These are phyloP conservation scores for Austroboletus niveus DNA, from an alignment of 1,284 basidiomycete genomes.

Conservation along the genomic window DNA sequence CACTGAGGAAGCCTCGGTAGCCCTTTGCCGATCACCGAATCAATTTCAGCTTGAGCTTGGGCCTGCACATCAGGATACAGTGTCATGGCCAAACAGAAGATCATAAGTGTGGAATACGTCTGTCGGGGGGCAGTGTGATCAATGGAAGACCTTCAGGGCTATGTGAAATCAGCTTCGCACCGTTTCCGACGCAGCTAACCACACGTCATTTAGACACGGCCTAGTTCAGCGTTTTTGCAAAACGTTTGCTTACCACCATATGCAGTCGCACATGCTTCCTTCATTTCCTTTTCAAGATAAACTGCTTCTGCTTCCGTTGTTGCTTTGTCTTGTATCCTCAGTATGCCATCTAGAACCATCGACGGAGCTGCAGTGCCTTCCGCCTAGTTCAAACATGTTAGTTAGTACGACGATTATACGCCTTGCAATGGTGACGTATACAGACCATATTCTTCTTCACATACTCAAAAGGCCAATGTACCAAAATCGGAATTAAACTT, in stretches of 20 bases:
- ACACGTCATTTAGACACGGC: neutral
- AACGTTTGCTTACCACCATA: constrained; percentile 11
- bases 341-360: constrained; percentile 22
- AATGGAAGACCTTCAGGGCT: constrained; percentile 2
- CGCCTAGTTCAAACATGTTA: constrained; percentile 3
- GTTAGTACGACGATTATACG: neutral
- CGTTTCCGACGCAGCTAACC: constrained; percentile 21
- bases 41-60: constrained; percentile 44
- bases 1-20: too few species aligned
- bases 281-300: constrained; percentile 20
- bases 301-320: constrained; percentile 6
- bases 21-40: constrained; percentile 9
- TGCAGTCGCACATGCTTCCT: constrained; percentile 19
- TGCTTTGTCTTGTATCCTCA: constrained; percentile 7
- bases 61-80: constrained; percentile 44
- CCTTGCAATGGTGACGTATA: neutral
- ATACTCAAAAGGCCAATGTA: constrained; percentile 22
- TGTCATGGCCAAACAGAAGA: constrained; percentile 50
- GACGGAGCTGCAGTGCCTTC: constrained; percentile 23
- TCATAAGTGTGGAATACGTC: constrained; percentile 45
- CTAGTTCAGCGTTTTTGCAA: neutral
- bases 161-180: constrained; percentile 10
- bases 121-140: constrained; percentile 17
- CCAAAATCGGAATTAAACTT: constrained; percentile 4
- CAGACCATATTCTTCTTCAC: constrained; percentile 23